Base-by-base conservation (phyloP, 2,329 filamentous ascomycete species). In the Diaporthe nobilis region DNA sequence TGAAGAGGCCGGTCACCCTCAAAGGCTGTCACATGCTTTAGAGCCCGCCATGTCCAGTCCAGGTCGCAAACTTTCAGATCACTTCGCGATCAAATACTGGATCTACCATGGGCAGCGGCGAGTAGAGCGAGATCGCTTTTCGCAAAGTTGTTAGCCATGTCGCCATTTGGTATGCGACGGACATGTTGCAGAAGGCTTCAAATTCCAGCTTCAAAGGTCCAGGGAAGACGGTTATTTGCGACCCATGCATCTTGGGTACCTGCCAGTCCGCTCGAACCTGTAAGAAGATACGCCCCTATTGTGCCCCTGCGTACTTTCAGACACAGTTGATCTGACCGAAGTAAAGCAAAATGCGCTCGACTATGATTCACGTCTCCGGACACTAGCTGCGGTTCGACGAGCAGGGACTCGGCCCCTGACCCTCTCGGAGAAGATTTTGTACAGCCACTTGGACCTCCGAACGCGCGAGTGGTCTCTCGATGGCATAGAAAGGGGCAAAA, bases 391-490 rank as follows among this genome's bases (percentile, higher is more conserved):
- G n/a, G 8, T 63, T 31, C 60, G 60, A 47, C 17, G 60, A 28
- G 25, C 39, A 12, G 17, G 6, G 15, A 22, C 39, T 22, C 61
- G 61, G 2, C 44, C 61, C 3, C 12, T 99, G 75, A 98, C 96
- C 3, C 91, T 99, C 75, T 95, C 97, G 78, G 97, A 99, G 87
- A 99, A 99, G 90, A 98, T 98, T 81, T 90, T 99, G 74, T 99
- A 98, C 88, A 95, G 96, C 81, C 97, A 99, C 86, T 89, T 99
- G 78, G 93, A 96, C 85, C 28, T 51, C 17, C 1, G 28, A 15
- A 51, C 28, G 10, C 44, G 25, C 10, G 94, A 95, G 82, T 91
- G 93, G 8, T 95, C 98, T 85, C 95, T 98, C 84, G 96, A 96
- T 79, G 91, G 91, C 71, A 90, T 93, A 81, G 93, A 98, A 77